A percentile compares a stretch with the other conserved stretches of the same genome.
Conservation (phyloP, 495 filamentous ascomycete genomes). For the Penicillium alfredii region DNA sequence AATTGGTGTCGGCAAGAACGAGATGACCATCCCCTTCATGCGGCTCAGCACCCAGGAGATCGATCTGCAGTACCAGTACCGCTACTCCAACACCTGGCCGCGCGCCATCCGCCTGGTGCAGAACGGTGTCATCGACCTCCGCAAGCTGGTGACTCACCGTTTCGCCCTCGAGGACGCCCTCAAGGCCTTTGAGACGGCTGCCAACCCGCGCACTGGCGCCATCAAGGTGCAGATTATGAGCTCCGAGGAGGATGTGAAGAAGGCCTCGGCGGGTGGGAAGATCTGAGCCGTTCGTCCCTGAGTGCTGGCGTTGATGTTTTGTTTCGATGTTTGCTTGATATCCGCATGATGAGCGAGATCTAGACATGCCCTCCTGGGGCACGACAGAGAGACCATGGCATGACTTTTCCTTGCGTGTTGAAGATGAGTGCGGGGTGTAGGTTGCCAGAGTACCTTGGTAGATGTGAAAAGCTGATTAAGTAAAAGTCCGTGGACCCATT, state of each 20-base stretch:
- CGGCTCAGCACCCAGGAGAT: slow-evolving; percentile 82
- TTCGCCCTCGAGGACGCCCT: slow-evolving; percentile 80
- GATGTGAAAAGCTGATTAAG: too few relatives aligned
- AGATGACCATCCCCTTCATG: slow-evolving; percentile 94
- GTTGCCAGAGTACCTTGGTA: too few relatives aligned
- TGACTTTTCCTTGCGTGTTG: too few relatives aligned
- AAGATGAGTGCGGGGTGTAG: too few relatives aligned
- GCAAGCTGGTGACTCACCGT: slow-evolving; percentile 79
- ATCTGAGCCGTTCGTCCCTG: slow-evolving; percentile 12
- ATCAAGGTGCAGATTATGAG: slow-evolving; percentile 89
- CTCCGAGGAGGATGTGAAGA: slow-evolving; percentile 41
- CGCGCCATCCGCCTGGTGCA: slow-evolving; percentile 81
- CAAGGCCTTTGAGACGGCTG: slow-evolving; percentile 80
- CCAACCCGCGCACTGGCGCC: slow-evolving; percentile 82
- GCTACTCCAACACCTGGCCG: slow-evolving; percentile 94
- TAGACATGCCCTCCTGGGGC: slow-evolving; percentile 19
- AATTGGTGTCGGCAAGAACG: slow-evolving; percentile 87
- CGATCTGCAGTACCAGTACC: slow-evolving; percentile 92
- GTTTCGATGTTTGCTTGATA: slow-evolving; percentile 14
- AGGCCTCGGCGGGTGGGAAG: slow-evolving; percentile 35
- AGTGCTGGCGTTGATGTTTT: slow-evolving; percentile 10
- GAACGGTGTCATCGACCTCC: slow-evolving; percentile 73
- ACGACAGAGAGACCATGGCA: slow-evolving; percentile 12
- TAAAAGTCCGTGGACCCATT: too few relatives aligned
- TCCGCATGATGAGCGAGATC: slow-evolving; percentile 12